Conservation (phyloP, 1,284 basidiomycete genomes). For the Sanghuangporus baumii region DNA sequence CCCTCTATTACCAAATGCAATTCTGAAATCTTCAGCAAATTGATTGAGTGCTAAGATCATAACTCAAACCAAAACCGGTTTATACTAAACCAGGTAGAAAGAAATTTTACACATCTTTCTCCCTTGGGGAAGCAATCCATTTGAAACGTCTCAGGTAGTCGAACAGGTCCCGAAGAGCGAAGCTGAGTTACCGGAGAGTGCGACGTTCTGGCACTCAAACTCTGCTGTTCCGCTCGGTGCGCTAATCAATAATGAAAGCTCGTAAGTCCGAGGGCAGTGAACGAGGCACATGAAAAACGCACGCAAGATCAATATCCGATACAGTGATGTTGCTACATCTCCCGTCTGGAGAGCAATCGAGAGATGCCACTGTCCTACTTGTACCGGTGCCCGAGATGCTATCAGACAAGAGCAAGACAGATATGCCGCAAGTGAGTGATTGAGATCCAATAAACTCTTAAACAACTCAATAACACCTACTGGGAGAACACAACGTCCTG, state of each 20-base stretch:
- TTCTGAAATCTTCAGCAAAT: background rate
- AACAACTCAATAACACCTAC: background rate
- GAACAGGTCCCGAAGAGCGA: conserved; percentile 28
- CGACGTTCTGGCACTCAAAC: conserved; percentile 31
- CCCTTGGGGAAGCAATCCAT: background rate
- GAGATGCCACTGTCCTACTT: conserved; percentile 44
- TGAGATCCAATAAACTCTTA: background rate
- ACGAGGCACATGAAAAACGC: conserved; percentile 15
- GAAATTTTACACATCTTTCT: background rate
- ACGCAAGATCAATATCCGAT: conserved; percentile 37
- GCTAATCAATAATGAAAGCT: conserved; percentile 16
- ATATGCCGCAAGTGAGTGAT: background rate
- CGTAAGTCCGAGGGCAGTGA: background rate
- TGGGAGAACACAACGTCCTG: conserved; percentile 33
- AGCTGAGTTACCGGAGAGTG: conserved; percentile 28
- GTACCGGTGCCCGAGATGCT: conserved; percentile 56
- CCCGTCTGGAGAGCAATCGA: conserved; percentile 50
- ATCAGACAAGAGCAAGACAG: conserved; percentile 17
- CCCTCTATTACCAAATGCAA: background rate
- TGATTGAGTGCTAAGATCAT: background rate
- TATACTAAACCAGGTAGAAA: background rate
- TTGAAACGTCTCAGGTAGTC: conserved; percentile 19
- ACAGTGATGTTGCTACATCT: conserved; percentile 48
- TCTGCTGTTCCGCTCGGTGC: conserved; percentile 28
- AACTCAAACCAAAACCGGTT: background rate